Evolutionary conservation across 345 rosid species (phyloP).

Genomic region (Arabis alpina): DNA sequence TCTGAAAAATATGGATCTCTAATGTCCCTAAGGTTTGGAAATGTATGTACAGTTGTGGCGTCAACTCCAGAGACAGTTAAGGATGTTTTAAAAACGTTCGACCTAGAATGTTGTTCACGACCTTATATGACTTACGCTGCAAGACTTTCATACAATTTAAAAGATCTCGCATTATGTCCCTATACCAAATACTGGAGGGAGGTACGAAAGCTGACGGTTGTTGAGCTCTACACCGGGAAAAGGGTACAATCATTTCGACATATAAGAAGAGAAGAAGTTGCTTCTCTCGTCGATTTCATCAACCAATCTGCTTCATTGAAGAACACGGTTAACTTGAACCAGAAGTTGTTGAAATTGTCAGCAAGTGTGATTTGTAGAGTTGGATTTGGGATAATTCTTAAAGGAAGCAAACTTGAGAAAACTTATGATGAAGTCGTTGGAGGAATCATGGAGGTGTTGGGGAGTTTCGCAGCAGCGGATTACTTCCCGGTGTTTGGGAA

Average conservation of each 20-base stretch:
- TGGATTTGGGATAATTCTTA: constrained; percentile 43
- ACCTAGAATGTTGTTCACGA: constrained; percentile 44
- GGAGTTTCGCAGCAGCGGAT: constrained; percentile 44
- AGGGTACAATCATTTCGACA: constrained; percentile 43
- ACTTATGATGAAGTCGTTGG: constrained; percentile 40
- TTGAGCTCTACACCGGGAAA: constrained; percentile 46
- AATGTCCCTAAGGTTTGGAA: constrained; percentile 51
- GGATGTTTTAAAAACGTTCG: constrained; percentile 44
- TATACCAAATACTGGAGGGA: constrained; percentile 44
- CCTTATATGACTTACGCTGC: constrained; percentile 41
- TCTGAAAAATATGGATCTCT: constrained; percentile 53
- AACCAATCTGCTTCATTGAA: constrained; percentile 34
- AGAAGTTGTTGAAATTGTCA: constrained; percentile 29
- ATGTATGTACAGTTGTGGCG: constrained; percentile 44
- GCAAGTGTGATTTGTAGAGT: constrained; percentile 41
- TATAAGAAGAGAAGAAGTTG: constrained; percentile 44
- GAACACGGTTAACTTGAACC: constrained; percentile 34
- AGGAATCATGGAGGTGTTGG: constrained; percentile 34
- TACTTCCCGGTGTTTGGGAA: constrained; percentile 47
- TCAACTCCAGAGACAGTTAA: constrained; percentile 50
- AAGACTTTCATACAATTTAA: constrained; percentile 34
- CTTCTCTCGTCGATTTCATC: constrained; percentile 30
- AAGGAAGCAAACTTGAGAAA: constrained; percentile 41
- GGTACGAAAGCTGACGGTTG: constrained; percentile 39
- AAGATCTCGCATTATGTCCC: constrained; percentile 43